Evolutionary conservation across 2,329 filamentous ascomycete genomes (phyloP), one percentile per base, ranked within the genome.

Genomic region (Sclerotinia minor): DNA sequence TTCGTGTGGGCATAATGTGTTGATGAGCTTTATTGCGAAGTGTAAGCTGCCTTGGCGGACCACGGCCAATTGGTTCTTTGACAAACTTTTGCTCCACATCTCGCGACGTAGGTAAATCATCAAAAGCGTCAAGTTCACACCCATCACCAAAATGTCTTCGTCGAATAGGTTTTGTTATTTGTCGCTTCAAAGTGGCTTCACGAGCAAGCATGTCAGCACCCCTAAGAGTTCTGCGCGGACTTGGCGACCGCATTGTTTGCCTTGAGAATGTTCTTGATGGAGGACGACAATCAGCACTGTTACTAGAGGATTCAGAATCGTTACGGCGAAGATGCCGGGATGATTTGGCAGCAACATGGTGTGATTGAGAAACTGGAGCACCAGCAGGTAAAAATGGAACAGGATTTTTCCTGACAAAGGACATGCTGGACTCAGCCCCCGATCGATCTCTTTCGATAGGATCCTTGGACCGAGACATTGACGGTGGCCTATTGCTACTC

Each of bases 81-180:
- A 93, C 83, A 75, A 87, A 99, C 74, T 87, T 91, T 70, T 88
- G 92, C 79, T 99, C 95, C 19, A 87, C 85, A 69, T 90, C 87
- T 17, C 85, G 87, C 21, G 94, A 97, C 0, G 94, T 98, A 1
- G 94, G 94, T 67, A 99, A 81, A 79, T 99, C 95, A 77, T 99
- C 95, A 77, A 99, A 98, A 2, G 86, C 88, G 73, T 98, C 94
- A 45, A 99, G 83, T 79, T 99, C 95, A 69, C 90, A 91, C 21
- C 95, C 95, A 78, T 97, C 92, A 17, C 95, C 95, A 80, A 96
- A 99, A 74, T 92, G 87, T 57, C 88, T 85, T 69, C 83, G 83
- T 52, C 87, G 84, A 47, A 86, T 83, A 3, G 92, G 92, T 77
- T 89, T 91, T 71, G 86, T 94, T 69, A 96, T 80, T 58, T 90